These are phyloP conservation scores for Botryotinia convoluta DNA, from an alignment of 2,329 filamentous ascomycete genomes.

Conservation along the genomic window DNA sequence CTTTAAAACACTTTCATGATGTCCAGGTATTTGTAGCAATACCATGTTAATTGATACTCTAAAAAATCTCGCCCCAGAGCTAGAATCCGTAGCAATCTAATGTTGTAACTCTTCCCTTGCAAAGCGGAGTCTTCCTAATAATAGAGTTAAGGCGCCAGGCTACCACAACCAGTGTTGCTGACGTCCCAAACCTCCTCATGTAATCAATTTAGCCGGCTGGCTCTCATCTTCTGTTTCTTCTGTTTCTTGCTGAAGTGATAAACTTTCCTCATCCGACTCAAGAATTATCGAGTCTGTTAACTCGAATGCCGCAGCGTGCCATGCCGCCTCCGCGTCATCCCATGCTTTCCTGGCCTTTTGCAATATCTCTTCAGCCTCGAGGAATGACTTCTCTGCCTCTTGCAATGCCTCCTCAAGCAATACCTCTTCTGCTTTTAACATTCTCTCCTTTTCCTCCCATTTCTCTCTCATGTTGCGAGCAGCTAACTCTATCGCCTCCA, in stretches of 20 bases:
- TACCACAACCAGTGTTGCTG: background rate
- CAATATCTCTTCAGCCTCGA: background rate
- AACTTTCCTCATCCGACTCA: background rate
- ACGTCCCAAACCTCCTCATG: background rate
- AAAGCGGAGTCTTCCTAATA: background rate
- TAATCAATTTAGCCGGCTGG: background rate
- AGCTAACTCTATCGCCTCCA: background rate
- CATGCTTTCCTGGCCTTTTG: background rate
- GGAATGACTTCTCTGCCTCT: background rate
- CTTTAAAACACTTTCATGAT: background rate
- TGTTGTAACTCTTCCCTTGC: background rate
- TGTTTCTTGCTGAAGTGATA: background rate
- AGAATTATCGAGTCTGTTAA: background rate
- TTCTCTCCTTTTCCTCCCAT: background rate
- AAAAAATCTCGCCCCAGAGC: background rate
- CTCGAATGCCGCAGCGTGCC: background rate
- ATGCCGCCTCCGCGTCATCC: background rate
- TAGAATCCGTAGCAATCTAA: background rate
- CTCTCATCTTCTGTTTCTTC: background rate
- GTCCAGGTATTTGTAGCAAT: background rate
- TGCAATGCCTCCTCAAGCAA: background rate
- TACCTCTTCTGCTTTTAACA: background rate
- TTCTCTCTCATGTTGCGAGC: background rate
- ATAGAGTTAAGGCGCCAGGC: rapidly evolving
- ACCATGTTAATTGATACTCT: background rate